Conservation (phyloP, 768 basidiomycete genomes). For the Tremella fuciformis region DNA sequence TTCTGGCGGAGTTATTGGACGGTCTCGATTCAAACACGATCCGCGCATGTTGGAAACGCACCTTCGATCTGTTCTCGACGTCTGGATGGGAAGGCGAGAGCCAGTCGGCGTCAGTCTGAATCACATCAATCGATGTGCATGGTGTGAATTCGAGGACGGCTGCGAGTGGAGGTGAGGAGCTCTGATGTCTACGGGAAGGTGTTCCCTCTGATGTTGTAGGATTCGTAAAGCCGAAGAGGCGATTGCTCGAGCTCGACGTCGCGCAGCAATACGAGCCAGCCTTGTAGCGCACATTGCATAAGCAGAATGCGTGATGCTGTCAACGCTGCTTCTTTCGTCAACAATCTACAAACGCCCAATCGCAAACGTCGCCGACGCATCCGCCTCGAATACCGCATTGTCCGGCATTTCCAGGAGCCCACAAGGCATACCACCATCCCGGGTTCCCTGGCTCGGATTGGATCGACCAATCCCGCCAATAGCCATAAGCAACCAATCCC, state of each 20-base stretch:
- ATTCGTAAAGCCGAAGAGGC: slow-evolving; percentile 16
- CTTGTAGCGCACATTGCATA: no score
- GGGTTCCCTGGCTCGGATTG: not conserved
- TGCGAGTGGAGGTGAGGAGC: slow-evolving; percentile 72
- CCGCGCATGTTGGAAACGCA: slow-evolving; percentile 59
- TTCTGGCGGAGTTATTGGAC: slow-evolving; percentile 62
- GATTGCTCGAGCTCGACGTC: slow-evolving; percentile 4
- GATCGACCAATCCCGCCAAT: slow-evolving; percentile 8
- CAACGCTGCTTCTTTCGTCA: not conserved
- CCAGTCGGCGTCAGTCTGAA: slow-evolving; percentile 68
- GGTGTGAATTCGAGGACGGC: slow-evolving; percentile 68
- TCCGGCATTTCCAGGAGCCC: no score
- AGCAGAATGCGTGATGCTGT: not conserved
- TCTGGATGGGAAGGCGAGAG: slow-evolving; percentile 71
- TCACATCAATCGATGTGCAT: slow-evolving; percentile 67
- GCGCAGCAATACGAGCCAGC: not conserved
- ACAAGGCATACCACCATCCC: no score
- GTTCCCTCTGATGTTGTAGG: not conserved
- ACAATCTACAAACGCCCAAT: slow-evolving; percentile 1
- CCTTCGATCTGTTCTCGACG: slow-evolving; percentile 61
- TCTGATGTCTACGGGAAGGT: not conserved
- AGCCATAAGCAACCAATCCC: slow-evolving; percentile 10
- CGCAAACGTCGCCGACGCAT: not conserved
- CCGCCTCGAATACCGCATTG: not conserved
- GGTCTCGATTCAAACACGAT: slow-evolving; percentile 61